Percentiles rank a stretch among this genome's conserved stretches.
Conservation (phyloP, 139 green algal genomes). For the Coccomyxa sp. region DNA sequence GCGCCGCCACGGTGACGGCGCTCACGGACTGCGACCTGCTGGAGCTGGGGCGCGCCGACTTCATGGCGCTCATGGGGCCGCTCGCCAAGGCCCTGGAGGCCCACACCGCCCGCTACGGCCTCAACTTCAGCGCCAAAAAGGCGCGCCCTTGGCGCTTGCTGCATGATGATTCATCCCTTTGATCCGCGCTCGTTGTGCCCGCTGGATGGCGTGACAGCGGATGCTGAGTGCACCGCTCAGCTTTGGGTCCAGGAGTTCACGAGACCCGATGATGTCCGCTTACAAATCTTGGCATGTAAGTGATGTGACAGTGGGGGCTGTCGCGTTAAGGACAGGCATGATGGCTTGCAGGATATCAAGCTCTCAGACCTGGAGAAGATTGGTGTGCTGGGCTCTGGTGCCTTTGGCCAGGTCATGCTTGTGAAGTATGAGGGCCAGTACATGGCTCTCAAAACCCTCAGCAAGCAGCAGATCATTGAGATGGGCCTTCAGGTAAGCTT, state of each 20-base stretch:
- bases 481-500: conserved; percentile 60
- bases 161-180: too few species aligned
- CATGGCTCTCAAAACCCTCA: conserved; percentile 82
- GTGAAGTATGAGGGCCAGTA: conserved; percentile 49
- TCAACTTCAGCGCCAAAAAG: conserved; percentile 16
- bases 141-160: neutral
- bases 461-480: conserved; percentile 74
- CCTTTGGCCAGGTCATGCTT: conserved; percentile 60
- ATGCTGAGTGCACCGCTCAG: too few species aligned
- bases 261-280: too few species aligned
- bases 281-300: too few species aligned
- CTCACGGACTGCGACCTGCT: conserved; percentile 56
- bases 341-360: conserved; percentile 20
- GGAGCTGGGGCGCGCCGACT: conserved; percentile 49
- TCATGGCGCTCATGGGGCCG: conserved; percentile 45
- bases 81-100: conserved; percentile 34
- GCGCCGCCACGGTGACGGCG: conserved; percentile 78
- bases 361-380: conserved; percentile 59
- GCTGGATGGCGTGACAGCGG: too few species aligned
- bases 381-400: conserved; percentile 61
- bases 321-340: neutral
- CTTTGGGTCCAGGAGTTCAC: too few species aligned
- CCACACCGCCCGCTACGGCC: conserved; percentile 25
- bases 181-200: too few species aligned
- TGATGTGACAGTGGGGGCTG: too few species aligned